Base-by-base conservation (phyloP, 2,329 filamentous ascomycete species). In the Microcyclosporella mali region DNA sequence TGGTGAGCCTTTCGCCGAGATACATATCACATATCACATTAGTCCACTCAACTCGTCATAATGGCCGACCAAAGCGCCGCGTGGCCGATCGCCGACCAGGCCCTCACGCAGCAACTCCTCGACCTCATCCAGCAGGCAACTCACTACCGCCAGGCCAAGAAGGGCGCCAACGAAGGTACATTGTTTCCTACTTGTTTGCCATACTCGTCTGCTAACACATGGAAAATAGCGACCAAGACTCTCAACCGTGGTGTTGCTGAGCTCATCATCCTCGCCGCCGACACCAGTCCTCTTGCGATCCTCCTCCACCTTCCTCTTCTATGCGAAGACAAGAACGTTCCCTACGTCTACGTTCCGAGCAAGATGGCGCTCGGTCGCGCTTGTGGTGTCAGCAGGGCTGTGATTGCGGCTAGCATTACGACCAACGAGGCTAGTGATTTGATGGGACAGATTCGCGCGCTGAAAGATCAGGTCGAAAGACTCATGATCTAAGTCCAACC, bases 381-480 rank as follows among this genome's bases (percentile, higher is more conserved):
- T 37, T 92, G 86, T 64, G 90, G 90, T 75, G 90, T 95, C 50
- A 84, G 78, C 62, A 79, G 90, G 46, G 77, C 88, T 43, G 89
- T 97, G 49, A 95, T 97, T 59, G 84, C 87, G 31, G 82, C 81
- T 50, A 82, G 77, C 61, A 94, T 97, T 70, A 95, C 88, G 56
- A 88, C 84, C 45, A 94, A 94, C 77, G 88, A 94, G 71, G 84
- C 84, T 30, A 85, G 80, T 61, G 89, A 95, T 68, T 75, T 97
- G 47, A 85, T 83, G 68, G 78, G 79, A 61, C 88, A 94, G 75
- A 95, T 97, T 68, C 79, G 85, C 59, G 77, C 82, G 53, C 75
- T 95, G 62, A 94, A 90, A 76, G 86, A 94, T 70, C 94, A 95
- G 81, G 86, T 97, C 43, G 90, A 97, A 78, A 80, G 89, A 59